Evolutionary conservation across 139 green algal species (phyloP), one percentile per base, ranked within the genome.

Genomic region (Edaphochlamys debaryana): DNA sequence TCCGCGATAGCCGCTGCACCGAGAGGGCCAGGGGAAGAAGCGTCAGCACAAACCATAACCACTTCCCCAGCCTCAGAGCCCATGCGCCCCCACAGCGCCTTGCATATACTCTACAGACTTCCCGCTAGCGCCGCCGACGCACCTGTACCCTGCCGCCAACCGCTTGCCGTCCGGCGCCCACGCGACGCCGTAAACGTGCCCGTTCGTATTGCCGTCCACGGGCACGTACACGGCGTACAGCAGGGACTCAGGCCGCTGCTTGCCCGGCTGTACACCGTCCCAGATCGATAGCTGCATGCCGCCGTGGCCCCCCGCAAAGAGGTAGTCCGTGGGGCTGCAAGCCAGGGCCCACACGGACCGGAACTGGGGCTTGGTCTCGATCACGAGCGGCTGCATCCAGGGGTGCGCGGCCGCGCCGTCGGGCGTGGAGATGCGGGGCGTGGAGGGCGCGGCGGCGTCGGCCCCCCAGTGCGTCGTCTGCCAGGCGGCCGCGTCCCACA

Each of bases 401-500:
- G n/a, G n/a, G n/a, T n/a, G n/a, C n/a, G n/a, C n/a, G n/a, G n/a
- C n/a, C n/a, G n/a, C n/a, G n/a, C n/a, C n/a, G n/a, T n/a, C n/a
- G n/a, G n/a, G n/a, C n/a, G n/a, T n/a, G n/a, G n/a, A n/a, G n/a
- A n/a, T n/a, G n/a, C n/a, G n/a, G n/a, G n/a, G n/a, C n/a, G n/a
- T n/a, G n/a, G n/a, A n/a, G n/a, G n/a, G n/a, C n/a, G n/a, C n/a
- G 22, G 25, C 38, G 68, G 68, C 68, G 4, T 23, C 40, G 42
- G 38, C 6, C 17, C 23, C 9, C 27, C 56, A 76, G 69, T 76
- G 42, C 13, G 40, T 42, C 25, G 38, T 42, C 41, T 62, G 40
- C 70, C 70, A 78, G 29, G 45, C 45, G 45, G 42, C 69, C 11
- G 69, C 69, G 42, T 77, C 69, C 69, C 69, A 77, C 13, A 77